Conservation (phyloP, 495 filamentous ascomycete species). For the Talaromyces borbonicus region DNA sequence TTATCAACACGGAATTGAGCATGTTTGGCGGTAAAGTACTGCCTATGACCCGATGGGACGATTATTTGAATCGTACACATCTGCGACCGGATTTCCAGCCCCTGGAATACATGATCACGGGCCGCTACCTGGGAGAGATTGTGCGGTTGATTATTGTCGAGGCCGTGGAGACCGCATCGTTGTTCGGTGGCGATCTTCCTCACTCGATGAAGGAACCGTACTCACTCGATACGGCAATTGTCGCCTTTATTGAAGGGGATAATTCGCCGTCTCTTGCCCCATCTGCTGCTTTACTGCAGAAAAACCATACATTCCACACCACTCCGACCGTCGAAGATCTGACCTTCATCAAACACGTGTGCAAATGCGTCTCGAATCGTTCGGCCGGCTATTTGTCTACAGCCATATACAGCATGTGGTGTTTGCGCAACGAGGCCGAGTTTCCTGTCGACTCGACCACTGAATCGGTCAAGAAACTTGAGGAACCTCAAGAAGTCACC, state of each 20-base stretch:
- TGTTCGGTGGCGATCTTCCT: constrained; percentile 49
- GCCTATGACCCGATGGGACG: constrained; percentile 69
- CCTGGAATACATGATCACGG: constrained; percentile 83
- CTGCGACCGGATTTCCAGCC: constrained; percentile 78
- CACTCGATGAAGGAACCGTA: constrained; percentile 51
- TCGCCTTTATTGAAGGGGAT: constrained; percentile 46
- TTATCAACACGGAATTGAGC: constrained; percentile 84
- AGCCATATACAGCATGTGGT: constrained; percentile 55
- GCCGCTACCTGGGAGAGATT: constrained; percentile 78
- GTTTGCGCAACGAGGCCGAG: constrained; percentile 43
- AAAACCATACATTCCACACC: constrained; percentile 37
- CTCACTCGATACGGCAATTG: constrained; percentile 60
- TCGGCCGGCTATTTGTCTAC: constrained; percentile 55
- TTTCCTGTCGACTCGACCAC: constrained; percentile 14
- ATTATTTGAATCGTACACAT: constrained; percentile 54
- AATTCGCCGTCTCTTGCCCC: constrained; percentile 31
- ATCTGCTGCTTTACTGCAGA: constrained; percentile 38
- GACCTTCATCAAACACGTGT: constrained; percentile 42
- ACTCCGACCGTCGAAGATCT: constrained; percentile 43
- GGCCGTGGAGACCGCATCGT: constrained; percentile 37
- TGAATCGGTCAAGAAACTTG: constrained; percentile 20
- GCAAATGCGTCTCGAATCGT: constrained; percentile 45
- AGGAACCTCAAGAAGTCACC: constrained; percentile 30
- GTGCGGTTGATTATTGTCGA: constrained; percentile 67
- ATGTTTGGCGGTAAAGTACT: constrained; percentile 65